phyloP scores from a whole-genome alignment of 1,139 yeast species.

The Candida neerlandica region DNA sequence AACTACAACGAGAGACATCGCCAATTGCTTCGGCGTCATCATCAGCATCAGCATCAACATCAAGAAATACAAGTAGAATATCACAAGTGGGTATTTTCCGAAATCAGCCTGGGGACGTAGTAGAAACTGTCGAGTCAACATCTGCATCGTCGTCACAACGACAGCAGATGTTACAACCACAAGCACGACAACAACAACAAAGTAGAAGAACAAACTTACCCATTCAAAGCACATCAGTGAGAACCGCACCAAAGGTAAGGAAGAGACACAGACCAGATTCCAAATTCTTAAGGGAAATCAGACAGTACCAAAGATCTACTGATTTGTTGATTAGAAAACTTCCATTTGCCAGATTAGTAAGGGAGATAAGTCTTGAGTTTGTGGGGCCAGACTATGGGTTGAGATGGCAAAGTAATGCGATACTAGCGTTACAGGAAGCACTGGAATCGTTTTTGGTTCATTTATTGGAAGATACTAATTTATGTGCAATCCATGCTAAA shows the following conservation, averaged over 20 bases:
- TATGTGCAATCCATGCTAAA: too few species aligned
- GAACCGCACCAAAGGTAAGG: slow-evolving; percentile 28
- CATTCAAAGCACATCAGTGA: slow-evolving; percentile 18
- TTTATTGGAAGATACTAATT: slow-evolving; percentile 83
- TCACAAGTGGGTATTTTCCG: slow-evolving; percentile 43
- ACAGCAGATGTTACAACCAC: slow-evolving; percentile 2
- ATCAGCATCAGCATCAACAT: slow-evolving; percentile 7
- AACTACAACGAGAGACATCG: slow-evolving; percentile 10
- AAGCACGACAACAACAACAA: slow-evolving; percentile 1
- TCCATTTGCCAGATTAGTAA: slow-evolving; percentile 87
- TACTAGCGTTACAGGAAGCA: slow-evolving; percentile 89
- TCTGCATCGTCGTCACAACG: not conserved
- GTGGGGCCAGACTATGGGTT: slow-evolving; percentile 60
- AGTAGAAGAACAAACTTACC: too few species aligned
- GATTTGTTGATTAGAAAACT: slow-evolving; percentile 77
- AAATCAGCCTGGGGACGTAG: slow-evolving; percentile 52
- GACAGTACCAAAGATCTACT: slow-evolving; percentile 76
- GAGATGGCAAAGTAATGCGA: slow-evolving; percentile 90
- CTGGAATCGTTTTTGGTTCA: slow-evolving; percentile 88
- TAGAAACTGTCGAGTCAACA: slow-evolving; percentile 1
- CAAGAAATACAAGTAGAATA: slow-evolving; percentile 11
- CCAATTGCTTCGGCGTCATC: slow-evolving; percentile 11
- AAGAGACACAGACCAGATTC: slow-evolving; percentile 74
- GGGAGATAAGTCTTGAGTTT: slow-evolving; percentile 78
- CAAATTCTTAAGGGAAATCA: slow-evolving; percentile 73